A percentile compares a stretch with the other conserved stretches of the same genome.
These are phyloP conservation scores for Trametes sp. DNA, from an alignment of 1,284 basidiomycete genomes.

Conservation along the genomic window DNA sequence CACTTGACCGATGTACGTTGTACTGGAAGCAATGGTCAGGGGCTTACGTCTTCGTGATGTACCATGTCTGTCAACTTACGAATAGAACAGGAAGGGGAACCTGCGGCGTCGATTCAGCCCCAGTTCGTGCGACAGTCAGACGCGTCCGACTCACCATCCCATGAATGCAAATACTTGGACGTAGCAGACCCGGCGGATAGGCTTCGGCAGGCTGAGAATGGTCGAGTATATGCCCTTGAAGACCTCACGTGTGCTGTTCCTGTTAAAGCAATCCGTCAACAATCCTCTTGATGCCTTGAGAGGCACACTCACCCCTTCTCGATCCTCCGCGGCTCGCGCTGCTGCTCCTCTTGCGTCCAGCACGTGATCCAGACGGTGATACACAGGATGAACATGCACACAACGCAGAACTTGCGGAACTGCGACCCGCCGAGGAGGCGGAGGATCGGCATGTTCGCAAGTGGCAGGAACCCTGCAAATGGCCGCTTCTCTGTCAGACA, in stretches of 20 bases:
- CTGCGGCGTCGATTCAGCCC: constrained; percentile 44
- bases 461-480: constrained; percentile 81
- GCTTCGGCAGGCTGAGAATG: constrained; percentile 77
- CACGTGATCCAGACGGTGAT: constrained; percentile 90
- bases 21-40: constrained; percentile 51
- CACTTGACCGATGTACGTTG: constrained; percentile 91
- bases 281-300: not conserved
- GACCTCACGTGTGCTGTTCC: constrained; percentile 65
- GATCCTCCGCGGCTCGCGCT: constrained; percentile 53
- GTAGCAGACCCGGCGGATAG: constrained; percentile 88
- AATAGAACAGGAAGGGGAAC: constrained; percentile 96
- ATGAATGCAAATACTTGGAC: constrained; percentile 93
- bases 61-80: constrained; percentile 54
- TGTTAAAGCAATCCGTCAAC: constrained; percentile 28
- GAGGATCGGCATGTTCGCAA: constrained; percentile 78
- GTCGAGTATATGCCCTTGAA: constrained; percentile 80
- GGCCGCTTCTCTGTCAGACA: not conserved
- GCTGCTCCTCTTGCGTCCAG: constrained; percentile 80
- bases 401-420: constrained; percentile 94
- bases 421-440: constrained; percentile 90
- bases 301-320: constrained; percentile 48
- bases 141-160: constrained; percentile 73
- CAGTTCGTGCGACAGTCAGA: not conserved
- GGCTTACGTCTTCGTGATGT: constrained; percentile 13
- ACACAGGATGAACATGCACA: constrained; percentile 83